Percentiles rank a stretch among this genome's conserved stretches.
These are phyloP conservation scores for Tolypocladium capitatum DNA, from an alignment of 2,329 filamentous ascomycete species.

Conservation along the genomic window DNA sequence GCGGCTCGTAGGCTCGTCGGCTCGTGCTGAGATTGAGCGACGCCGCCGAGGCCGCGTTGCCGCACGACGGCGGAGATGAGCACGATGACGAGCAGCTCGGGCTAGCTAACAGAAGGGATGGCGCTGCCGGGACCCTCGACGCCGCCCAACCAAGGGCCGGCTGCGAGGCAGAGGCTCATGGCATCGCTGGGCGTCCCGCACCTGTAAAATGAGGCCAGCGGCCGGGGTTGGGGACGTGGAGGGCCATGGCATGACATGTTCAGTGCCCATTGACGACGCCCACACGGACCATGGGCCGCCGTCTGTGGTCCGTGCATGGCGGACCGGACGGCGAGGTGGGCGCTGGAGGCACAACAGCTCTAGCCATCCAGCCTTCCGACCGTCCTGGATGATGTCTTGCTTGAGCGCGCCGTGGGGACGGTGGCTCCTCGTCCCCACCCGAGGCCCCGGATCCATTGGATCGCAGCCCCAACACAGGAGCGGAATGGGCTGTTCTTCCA, in stretches of 20 bases:
- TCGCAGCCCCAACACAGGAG: not conserved
- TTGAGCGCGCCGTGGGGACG: not conserved
- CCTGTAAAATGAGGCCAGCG: slow-evolving; percentile 1
- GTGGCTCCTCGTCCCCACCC: slow-evolving; percentile 1
- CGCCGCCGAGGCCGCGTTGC: not conserved
- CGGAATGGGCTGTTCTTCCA: not conserved
- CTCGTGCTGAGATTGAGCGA: not conserved
- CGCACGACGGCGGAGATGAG: slow-evolving; percentile 3
- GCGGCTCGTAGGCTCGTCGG: not conserved
- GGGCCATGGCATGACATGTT: not conserved
- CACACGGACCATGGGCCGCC: not conserved
- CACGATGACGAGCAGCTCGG: slow-evolving; percentile 1
- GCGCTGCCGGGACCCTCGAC: not conserved
- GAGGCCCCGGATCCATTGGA: not conserved
- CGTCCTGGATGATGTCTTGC: slow-evolving; percentile 1
- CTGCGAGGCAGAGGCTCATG: not conserved
- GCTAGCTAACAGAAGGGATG: not conserved
- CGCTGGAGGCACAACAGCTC: not conserved
- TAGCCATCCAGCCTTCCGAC: not conserved
- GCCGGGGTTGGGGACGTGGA: not conserved
- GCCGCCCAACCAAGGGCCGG: not conserved
- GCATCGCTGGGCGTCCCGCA: not conserved
- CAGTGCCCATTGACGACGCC: not conserved
- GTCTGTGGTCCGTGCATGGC: not conserved
- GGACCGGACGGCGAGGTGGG: not conserved